Base-by-base conservation (phyloP, 2,329 filamentous ascomycete genomes). In the Penicillium freii region DNA sequence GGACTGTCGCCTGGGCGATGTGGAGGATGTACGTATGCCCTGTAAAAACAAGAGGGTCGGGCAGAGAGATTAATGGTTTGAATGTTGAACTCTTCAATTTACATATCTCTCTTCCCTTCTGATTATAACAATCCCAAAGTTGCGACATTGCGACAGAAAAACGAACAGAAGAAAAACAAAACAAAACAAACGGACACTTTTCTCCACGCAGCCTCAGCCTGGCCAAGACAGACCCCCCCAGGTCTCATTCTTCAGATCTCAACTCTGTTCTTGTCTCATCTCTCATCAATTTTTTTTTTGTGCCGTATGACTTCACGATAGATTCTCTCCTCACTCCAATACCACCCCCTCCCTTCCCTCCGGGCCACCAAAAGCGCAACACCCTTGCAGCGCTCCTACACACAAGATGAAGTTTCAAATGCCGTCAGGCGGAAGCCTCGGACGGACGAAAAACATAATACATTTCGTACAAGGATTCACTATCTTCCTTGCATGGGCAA, bases 401-500 rank as follows among this genome's bases (percentile, higher is more conserved):
- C 25, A 23, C 49, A 64, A 58, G 38, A 70, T 74, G 69, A 66
- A 55, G 57, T 56, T 67, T 29, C 62, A 53, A 47, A 54, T 73
- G 51, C 65, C 68, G 19, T 73, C 72, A 38, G 65, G 65, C 51
- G 75, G 77, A 44, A 75, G 80, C 63, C 74, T 82, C 31, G 81
- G 83, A 62, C 80, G 82, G 67, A 79, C 78, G 65, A 87, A 87
- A 71, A 81, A 80, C 44, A 73, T 77, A 42, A 70, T 83, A 39
- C 84, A 87, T 69, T 76, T 76, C 43, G 67, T 78, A 46, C 84
- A 87, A 66, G 78, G 71, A 11, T 70, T 85, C 42, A 71, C 84
- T 58, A 82, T 86, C 61, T 86, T 86, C 71, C 70, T 87, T 29
- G 81, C 78, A 43, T 82, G 80, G 76, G 82, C 80, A 53, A 72